Evolutionary conservation across 345 rosid genomes (phyloP).

Genomic region (Raphanus sativus): DNA sequence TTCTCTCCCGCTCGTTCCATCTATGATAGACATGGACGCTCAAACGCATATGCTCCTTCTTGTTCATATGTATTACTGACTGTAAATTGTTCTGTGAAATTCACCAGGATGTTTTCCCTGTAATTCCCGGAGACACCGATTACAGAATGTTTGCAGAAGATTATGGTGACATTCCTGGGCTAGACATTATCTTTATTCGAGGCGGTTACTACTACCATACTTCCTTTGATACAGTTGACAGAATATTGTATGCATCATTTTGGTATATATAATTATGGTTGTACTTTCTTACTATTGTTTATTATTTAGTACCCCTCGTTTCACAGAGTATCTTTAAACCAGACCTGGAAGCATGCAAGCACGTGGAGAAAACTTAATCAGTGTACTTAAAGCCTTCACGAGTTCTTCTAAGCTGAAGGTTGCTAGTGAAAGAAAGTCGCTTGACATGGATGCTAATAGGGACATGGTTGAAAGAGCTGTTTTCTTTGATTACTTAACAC

Average conservation of each 20-base stretch:
- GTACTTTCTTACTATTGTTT: constrained; percentile 24
- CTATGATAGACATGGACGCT: not conserved
- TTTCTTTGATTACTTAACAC: constrained; percentile 90
- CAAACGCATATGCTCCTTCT: not conserved
- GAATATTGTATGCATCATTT: constrained; percentile 89
- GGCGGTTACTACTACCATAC: constrained; percentile 99
- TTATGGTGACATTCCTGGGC: constrained; percentile 85
- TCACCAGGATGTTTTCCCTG: constrained; percentile 83
- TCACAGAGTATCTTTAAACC: constrained; percentile 38
- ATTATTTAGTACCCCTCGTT: constrained; percentile 39
- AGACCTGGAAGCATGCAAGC: constrained; percentile 99
- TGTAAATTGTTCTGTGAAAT: constrained; percentile 10
- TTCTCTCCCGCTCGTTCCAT: not conserved
- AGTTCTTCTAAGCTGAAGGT: constrained; percentile 70
- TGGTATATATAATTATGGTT: constrained; percentile 50
- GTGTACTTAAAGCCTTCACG: constrained; percentile 71
- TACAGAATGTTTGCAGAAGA: constrained; percentile 92
- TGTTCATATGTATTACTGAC: constrained; percentile 12
- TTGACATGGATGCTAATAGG: constrained; percentile 38
- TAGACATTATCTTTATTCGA: constrained; percentile 92
- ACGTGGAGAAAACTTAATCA: constrained; percentile 88
- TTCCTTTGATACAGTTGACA: constrained; percentile 87
- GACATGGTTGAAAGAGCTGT: constrained; percentile 66
- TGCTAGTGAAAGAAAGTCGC: constrained; percentile 57
- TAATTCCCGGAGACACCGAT: constrained; percentile 95